These are phyloP conservation scores for Auricularia heimuer DNA, from an alignment of 768 basidiomycete genomes.

Conservation along the genomic window DNA sequence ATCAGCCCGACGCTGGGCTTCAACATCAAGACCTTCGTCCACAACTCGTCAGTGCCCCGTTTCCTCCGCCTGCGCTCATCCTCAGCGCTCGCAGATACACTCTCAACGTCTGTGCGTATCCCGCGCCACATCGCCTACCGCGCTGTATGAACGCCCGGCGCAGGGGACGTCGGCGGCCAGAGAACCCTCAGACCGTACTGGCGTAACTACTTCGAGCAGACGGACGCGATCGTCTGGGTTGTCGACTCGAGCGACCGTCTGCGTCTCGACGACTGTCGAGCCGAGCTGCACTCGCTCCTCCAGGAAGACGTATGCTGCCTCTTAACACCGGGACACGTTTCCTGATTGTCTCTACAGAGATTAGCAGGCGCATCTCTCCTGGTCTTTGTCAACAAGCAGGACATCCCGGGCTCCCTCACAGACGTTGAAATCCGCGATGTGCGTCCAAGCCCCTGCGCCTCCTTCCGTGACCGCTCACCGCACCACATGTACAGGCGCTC, in stretches of 20 bases:
- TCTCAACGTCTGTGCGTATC: constrained; percentile 30
- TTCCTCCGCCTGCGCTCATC: constrained; percentile 12
- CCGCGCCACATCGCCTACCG: background rate
- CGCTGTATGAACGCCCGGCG: constrained; percentile 1
- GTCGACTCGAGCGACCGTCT: constrained; percentile 91
- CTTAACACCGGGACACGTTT: background rate
- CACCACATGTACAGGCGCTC: constrained; percentile 59
- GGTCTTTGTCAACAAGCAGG: constrained; percentile 97
- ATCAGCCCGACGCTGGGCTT: constrained; percentile 95
- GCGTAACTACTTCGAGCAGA: constrained; percentile 98
- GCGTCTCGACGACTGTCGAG: constrained; percentile 82
- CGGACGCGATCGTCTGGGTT: constrained; percentile 97
- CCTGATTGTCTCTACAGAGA: constrained; percentile 40
- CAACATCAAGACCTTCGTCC: constrained; percentile 95
- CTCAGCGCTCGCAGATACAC: constrained; percentile 24
- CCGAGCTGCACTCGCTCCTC: constrained; percentile 77
- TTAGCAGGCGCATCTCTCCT: constrained; percentile 92
- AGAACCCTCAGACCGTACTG: constrained; percentile 93
- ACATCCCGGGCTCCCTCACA: constrained; percentile 79
- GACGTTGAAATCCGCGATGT: constrained; percentile 76
- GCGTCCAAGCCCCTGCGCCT: constrained; percentile 21
- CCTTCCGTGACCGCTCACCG: constrained; percentile 1
- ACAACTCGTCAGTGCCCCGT: constrained; percentile 34
- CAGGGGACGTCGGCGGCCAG: constrained; percentile 99
- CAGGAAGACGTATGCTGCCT: constrained; percentile 72